Conservation (phyloP, 2,329 filamentous ascomycete species). For the Cladosporium phlei region DNA sequence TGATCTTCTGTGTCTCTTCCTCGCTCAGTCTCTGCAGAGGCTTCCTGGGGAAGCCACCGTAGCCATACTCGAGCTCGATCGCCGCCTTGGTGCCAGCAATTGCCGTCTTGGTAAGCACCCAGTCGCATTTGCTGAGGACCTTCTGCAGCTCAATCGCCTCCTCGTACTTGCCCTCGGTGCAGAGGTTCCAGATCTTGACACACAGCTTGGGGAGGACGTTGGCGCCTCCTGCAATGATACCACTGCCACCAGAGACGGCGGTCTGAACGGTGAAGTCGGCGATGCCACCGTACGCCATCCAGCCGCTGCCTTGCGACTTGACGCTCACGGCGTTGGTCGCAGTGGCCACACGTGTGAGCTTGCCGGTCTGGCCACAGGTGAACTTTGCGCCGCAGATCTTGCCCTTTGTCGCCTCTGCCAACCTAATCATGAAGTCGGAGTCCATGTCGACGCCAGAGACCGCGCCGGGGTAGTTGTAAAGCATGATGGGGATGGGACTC, state of each 20-base stretch:
- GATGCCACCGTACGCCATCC: slow-evolving; percentile 84
- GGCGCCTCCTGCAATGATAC: slow-evolving; percentile 79
- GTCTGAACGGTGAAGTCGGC: slow-evolving; percentile 85
- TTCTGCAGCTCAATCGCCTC: slow-evolving; percentile 74
- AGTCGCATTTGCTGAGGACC: slow-evolving; percentile 72
- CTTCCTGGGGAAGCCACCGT: slow-evolving; percentile 69
- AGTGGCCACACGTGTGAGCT: slow-evolving; percentile 74
- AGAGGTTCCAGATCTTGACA: slow-evolving; percentile 73
- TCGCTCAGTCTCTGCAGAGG: slow-evolving; percentile 64
- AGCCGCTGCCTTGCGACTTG: slow-evolving; percentile 45
- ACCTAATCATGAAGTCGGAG: slow-evolving; percentile 75
- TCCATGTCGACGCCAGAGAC: slow-evolving; percentile 86
- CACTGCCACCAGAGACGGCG: slow-evolving; percentile 69
- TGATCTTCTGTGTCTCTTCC: slow-evolving; percentile 35
- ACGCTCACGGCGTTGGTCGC: slow-evolving; percentile 69
- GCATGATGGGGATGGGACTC: slow-evolving; percentile 70
- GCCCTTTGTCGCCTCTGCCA: slow-evolving; percentile 69
- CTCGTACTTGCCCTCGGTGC: slow-evolving; percentile 64
- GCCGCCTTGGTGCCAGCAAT: slow-evolving; percentile 84
- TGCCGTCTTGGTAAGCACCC: slow-evolving; percentile 75
- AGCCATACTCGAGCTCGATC: slow-evolving; percentile 75
- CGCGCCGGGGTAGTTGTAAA: slow-evolving; percentile 90
- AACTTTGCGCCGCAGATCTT: slow-evolving; percentile 80
- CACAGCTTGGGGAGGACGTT: slow-evolving; percentile 83
- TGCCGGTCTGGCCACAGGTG: slow-evolving; percentile 77